A percentile compares a stretch with the other conserved stretches of the same genome.
These are phyloP conservation scores for Babesia gibsoni DNA, from an alignment of 169 alveolate species.

Conservation along the genomic window DNA sequence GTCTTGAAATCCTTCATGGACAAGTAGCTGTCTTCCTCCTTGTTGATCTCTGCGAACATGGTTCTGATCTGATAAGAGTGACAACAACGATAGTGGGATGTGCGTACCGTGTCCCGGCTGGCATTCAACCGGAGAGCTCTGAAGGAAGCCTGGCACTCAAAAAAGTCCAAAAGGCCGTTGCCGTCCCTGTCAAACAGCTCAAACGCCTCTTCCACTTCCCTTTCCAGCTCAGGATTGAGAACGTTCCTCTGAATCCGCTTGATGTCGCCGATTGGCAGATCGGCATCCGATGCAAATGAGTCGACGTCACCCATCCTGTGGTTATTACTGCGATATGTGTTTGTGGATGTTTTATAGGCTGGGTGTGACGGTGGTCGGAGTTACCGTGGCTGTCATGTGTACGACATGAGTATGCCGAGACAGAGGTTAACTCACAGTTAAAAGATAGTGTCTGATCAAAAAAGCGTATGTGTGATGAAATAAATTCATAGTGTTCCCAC, in stretches of 20 bases:
- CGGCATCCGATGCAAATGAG: slow-evolving; percentile 42
- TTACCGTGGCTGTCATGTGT: too few species aligned
- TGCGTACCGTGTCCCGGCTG: slow-evolving; percentile 43
- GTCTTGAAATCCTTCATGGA: slow-evolving; percentile 54
- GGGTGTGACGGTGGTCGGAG: too few species aligned
- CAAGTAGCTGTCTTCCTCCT: slow-evolving; percentile 34
- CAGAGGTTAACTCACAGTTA: too few species aligned
- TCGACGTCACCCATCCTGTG: slow-evolving; percentile 10
- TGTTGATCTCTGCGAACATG: slow-evolving; percentile 49
- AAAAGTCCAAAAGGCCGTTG: slow-evolving; percentile 28
- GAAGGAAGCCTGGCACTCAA: slow-evolving; percentile 67
- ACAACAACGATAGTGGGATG: too few species aligned
- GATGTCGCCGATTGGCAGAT: slow-evolving; percentile 3
- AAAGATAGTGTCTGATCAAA: too few species aligned
- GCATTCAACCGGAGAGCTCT: slow-evolving; percentile 58
- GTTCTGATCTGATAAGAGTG: slow-evolving; percentile 25
- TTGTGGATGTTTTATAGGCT: too few species aligned
- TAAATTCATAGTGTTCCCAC: too few species aligned
- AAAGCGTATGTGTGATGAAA: too few species aligned
- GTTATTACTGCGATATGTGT: too few species aligned
- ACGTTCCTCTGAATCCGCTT: slow-evolving; percentile 37
- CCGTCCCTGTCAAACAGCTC: slow-evolving; percentile 51
- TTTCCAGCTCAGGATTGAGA: slow-evolving; percentile 46
- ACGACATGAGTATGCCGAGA: too few species aligned
- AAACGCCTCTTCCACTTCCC: slow-evolving; percentile 61